Evolutionary conservation across 176 grass and related monocot species (phyloP).

Genomic region (Chloris gayana): DNA sequence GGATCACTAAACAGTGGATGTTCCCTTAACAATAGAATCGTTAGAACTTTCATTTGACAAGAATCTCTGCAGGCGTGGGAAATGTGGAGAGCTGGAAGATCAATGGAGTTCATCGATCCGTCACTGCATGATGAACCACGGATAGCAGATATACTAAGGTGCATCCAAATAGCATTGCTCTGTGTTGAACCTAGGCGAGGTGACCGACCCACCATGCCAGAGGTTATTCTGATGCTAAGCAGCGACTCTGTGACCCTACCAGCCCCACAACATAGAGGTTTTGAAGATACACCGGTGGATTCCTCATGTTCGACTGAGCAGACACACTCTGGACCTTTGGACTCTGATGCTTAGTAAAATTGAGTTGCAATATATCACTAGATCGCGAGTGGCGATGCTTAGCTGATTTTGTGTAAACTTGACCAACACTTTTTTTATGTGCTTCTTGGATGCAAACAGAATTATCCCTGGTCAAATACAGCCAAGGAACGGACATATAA

Average conservation of each 20-base stretch:
- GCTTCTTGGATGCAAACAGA: too few relatives aligned
- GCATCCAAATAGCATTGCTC: constrained; percentile 10
- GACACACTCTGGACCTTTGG: neutral
- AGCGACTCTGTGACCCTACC: neutral
- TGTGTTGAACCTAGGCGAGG: neutral
- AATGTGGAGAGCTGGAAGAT: neutral
- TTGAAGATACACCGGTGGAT: neutral
- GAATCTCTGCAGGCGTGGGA: neutral
- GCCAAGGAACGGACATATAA: too few relatives aligned
- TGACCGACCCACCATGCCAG: neutral
- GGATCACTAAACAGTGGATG: too few relatives aligned
- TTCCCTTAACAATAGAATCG: neutral
- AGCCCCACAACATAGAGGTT: neutral
- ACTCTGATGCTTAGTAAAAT: neutral
- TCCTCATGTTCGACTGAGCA: neutral
- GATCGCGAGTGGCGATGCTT: too few relatives aligned
- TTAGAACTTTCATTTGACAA: neutral
- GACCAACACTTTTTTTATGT: too few relatives aligned
- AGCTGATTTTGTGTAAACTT: too few relatives aligned
- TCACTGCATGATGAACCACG: neutral
- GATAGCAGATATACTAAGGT: neutral
- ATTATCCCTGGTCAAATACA: too few relatives aligned
- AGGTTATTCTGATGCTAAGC: constrained; percentile 3
- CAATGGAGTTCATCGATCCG: neutral
- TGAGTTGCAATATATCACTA: neutral